Base-by-base conservation (phyloP, 352 stramenopile species). In the Globisporangium middletonii region DNA sequence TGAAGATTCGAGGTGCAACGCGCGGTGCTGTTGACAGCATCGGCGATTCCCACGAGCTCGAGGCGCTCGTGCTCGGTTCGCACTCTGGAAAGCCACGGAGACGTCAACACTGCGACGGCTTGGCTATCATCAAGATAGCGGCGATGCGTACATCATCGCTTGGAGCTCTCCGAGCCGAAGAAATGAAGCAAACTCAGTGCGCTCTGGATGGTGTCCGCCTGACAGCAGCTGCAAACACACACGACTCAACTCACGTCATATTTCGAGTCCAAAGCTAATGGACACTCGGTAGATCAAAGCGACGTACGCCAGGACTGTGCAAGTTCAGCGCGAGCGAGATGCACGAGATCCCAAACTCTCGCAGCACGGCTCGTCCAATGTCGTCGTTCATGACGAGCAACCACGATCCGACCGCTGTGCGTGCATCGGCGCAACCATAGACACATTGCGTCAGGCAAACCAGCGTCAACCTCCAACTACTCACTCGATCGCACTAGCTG, bases 281-380 rank as follows among this genome's bases (percentile, higher is more conserved):
- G 23, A 8, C 19, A 19, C 0, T 5, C 37, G 11, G 26, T 4
- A 50, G 15, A 12, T n/a, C 26, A 0, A 13, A 18, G 12, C 9
- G 5, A 43, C 57, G 27, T 60, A 67, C 61, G 0, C 57, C 61
- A 19, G 42, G 19, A 59, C 56, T 65, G 61, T 67, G 61, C 45
- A 65, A 27, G 42, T 67, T 67, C 9, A 63, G 56, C 27, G 33
- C 37, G n/a, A 44, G 53, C 12, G 61, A 57, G 28, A 67, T 48
- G 28, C 56, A 60, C 27, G 61, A 52, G 47, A 67, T 66, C 7
- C 50, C 45, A 50, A 43, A 67, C 23, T 57, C 27, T 2, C 46
- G 23, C 27, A 67, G 50, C 26, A 67, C 52, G 9, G 28, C 26
- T 47, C 61, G 63, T 6, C 57, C 61, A 19, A 64, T 67, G 9